Conservation (phyloP, 1,139 yeast species). For the Debaryomyces sp. region DNA sequence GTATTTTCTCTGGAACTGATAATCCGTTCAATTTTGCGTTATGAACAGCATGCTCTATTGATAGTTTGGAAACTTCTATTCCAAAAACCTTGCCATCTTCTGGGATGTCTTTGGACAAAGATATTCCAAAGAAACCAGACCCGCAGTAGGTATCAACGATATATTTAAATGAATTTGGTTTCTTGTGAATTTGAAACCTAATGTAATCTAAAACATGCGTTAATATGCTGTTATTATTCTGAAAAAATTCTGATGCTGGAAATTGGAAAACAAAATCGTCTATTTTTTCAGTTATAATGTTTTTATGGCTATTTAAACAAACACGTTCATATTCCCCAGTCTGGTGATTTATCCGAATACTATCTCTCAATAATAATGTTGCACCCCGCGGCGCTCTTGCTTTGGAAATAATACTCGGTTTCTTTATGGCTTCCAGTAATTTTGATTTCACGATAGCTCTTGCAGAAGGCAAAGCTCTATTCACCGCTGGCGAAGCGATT, state of each 20-base stretch:
- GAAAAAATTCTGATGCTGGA: conserved; percentile 39
- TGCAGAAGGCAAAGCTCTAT: conserved; percentile 19
- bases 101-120: conserved; percentile 31
- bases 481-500: conserved; percentile 32
- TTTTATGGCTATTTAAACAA: conserved; percentile 27
- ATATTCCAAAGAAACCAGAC: conserved; percentile 48
- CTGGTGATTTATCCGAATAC: conserved; percentile 30
- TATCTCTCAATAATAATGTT: conserved; percentile 36
- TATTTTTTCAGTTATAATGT: conserved; percentile 33
- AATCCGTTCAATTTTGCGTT: conserved; percentile 45
- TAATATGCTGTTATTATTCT: conserved; percentile 36
- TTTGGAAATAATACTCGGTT: conserved; percentile 8
- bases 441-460: conserved; percentile 12
- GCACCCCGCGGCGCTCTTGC: conserved; percentile 13
- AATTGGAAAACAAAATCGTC: conserved; percentile 36
- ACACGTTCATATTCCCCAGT: conserved; percentile 34
- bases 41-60: conserved; percentile 40
- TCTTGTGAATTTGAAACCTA: conserved; percentile 23
- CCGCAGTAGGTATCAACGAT: conserved; percentile 51
- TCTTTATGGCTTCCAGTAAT: neutral
- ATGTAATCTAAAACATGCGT: conserved; percentile 39
- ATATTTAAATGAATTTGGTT: conserved; percentile 24
- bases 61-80: conserved; percentile 38
- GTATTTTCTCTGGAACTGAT: conserved; percentile 27
- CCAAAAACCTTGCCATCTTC: conserved; percentile 42